These are phyloP conservation scores for Micromonas commoda DNA, from an alignment of 139 green algal species.

Conservation along the genomic window DNA sequence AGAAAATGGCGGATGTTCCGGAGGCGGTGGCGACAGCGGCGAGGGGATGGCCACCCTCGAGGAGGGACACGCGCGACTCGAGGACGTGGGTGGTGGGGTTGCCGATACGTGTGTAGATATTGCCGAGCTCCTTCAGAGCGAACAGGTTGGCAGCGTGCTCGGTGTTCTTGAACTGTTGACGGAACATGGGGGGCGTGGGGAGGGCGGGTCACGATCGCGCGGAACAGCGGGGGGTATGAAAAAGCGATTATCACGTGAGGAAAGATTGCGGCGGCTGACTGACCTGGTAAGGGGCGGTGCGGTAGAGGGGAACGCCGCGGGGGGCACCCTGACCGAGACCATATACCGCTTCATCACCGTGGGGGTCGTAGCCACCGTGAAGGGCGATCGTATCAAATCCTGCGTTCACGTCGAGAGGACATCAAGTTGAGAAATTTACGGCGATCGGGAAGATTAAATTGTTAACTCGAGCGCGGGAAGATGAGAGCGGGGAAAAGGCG, in stretches of 20 bases:
- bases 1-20: conserved; percentile 12
- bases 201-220: neutral
- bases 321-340: neutral
- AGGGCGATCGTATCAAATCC: conserved; percentile 14
- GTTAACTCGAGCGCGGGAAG: no score
- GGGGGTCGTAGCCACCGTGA: conserved; percentile 9
- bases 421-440: no score
- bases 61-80: conserved; percentile 8
- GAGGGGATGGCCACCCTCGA: conserved; percentile 23
- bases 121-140: conserved; percentile 16
- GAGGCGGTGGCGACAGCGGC: neutral
- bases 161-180: conserved; percentile 20
- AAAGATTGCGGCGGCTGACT: neutral
- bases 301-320: conserved; percentile 14
- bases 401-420: neutral
- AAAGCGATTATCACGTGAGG: no score
- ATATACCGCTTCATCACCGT: neutral
- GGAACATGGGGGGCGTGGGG: no score
- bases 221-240: neutral
- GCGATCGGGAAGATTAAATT: no score
- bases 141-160: conserved; percentile 26
- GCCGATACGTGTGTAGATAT: conserved; percentile 22
- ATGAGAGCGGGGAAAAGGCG: no score
- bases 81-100: conserved; percentile 27
- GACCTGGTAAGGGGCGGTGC: conserved; percentile 7